phyloP scores from a whole-genome alignment of 2,329 filamentous ascomycete species.

The Ophiostoma novo-ulmi region DNA sequence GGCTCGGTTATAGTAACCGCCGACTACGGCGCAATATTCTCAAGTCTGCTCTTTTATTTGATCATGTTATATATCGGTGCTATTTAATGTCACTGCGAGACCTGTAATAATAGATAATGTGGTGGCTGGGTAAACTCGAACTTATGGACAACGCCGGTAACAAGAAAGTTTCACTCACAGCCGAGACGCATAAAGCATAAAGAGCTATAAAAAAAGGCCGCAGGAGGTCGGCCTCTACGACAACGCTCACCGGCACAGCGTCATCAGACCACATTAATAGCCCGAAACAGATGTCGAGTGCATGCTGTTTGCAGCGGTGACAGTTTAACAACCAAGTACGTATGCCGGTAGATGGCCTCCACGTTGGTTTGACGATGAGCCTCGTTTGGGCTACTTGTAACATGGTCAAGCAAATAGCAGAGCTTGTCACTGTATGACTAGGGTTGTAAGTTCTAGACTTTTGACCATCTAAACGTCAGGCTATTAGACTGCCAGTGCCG shows the following conservation, averaged over 20 bases:
- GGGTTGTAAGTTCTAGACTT: not conserved
- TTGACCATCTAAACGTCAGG: not conserved
- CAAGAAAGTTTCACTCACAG: not conserved
- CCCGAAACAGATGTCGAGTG: not conserved
- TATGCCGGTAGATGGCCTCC: not conserved
- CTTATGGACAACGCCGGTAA: too few relatives aligned
- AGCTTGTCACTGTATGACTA: not conserved
- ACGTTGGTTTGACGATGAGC: not conserved
- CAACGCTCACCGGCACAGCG: not conserved
- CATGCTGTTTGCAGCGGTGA: not conserved
- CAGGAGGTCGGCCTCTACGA: not conserved
- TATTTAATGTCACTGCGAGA: too few relatives aligned
- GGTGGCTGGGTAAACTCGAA: too few relatives aligned
- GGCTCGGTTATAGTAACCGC: not conserved
- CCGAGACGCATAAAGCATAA: not conserved
- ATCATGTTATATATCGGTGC: too few relatives aligned
- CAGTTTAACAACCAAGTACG: not conserved
- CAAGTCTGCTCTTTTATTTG: too few relatives aligned
- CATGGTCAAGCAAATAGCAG: not conserved
- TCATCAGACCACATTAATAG: not conserved
- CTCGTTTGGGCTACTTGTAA: not conserved
- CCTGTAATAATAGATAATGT: too few relatives aligned
- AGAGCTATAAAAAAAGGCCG: not conserved
- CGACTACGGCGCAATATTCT: not conserved
- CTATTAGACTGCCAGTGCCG: not conserved